Evolutionary conservation across 805 yeast species (phyloP), one percentile per base, ranked within the genome.

Genomic region (Candida berthetii): DNA sequence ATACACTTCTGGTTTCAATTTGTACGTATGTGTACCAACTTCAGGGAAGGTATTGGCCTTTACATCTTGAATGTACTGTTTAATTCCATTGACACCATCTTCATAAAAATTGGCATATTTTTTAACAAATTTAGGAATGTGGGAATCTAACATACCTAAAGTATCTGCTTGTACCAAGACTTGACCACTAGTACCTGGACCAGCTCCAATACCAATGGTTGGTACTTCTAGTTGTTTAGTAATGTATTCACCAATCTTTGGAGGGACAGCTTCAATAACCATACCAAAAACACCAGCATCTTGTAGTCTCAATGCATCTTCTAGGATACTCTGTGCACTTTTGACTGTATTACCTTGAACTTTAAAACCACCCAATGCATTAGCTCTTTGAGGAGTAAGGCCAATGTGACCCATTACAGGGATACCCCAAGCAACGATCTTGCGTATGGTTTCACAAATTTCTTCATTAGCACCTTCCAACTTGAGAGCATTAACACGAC

Each of bases 131-230:
- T 84, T 85, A 2, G 85, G 85, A 18, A 61, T 57, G 36, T 64
- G 68, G 0, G 72, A 71, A 35, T 78, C 78, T 9, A 11, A 37
- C 85, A 82, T 76, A 1, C 96, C 96, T 27, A 91, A 65, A 63
- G 86, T 54, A 57, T 91, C 99, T 4, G 86, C 76, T 60, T 85
- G 80, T 0, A 91, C 99, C 31, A 91, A 69, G 1, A 91, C 96
- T 60, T 93, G 98, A 0, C 96, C 98, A 29, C 85, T 76, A 8
- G 91, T 82, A 8, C 65, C 65, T 18, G 79, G 76, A 1, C 99
- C 98, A 0, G 98, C 96, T 4, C 99, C 99, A 38, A 91, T 91
- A 3, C 99, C 99, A 49, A 91, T 89, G 1, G 95, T 85, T 0
- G 98, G 97, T 1, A 91, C 69, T 1, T 57, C 39, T 27, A 89